These are phyloP conservation scores for Yamadazyma siamensis DNA, from an alignment of 1,139 yeast genomes.

Conservation along the genomic window DNA sequence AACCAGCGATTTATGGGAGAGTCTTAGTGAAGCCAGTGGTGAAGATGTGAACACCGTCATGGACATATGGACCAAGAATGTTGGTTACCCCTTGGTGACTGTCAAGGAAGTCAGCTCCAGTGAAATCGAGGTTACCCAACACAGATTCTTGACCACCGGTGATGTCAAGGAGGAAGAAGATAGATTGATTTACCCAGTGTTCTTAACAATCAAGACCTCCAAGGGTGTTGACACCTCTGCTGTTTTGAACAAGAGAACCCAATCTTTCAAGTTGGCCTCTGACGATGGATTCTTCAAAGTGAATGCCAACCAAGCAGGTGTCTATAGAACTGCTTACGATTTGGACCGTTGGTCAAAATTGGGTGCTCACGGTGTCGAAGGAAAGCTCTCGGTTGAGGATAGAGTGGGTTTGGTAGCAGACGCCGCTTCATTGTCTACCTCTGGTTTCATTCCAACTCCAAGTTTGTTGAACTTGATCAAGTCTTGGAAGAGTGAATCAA, in stretches of 20 bases:
- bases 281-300: conserved; percentile 63
- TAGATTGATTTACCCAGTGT: conserved; percentile 71
- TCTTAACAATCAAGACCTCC: conserved; percentile 71
- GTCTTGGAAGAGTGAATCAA: conserved; percentile 64
- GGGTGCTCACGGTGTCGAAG: conserved; percentile 65
- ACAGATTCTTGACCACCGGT: conserved; percentile 77
- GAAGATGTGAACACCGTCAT: conserved; percentile 71
- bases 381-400: conserved; percentile 73
- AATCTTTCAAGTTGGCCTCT: conserved; percentile 40
- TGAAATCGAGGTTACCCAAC: conserved; percentile 58
- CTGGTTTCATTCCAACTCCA: conserved; percentile 70
- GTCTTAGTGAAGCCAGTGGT: conserved; percentile 72
- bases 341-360: conserved; percentile 67
- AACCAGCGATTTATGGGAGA: conserved; percentile 80
- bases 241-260: conserved; percentile 55
- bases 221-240: conserved; percentile 62
- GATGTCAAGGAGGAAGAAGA: conserved; percentile 72
- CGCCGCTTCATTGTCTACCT: conserved; percentile 66
- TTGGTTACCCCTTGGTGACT: conserved; percentile 77
- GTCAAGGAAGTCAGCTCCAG: conserved; percentile 43
- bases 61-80: conserved; percentile 82
- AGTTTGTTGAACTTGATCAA: conserved; percentile 62
- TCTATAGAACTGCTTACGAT: conserved; percentile 77
- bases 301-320: conserved; percentile 80
- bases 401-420: conserved; percentile 86